A percentile compares a stretch with the other conserved stretches of the same genome.
Evolutionary conservation across 805 yeast species (phyloP).

Genomic region (Nakazawaea ernobii): DNA sequence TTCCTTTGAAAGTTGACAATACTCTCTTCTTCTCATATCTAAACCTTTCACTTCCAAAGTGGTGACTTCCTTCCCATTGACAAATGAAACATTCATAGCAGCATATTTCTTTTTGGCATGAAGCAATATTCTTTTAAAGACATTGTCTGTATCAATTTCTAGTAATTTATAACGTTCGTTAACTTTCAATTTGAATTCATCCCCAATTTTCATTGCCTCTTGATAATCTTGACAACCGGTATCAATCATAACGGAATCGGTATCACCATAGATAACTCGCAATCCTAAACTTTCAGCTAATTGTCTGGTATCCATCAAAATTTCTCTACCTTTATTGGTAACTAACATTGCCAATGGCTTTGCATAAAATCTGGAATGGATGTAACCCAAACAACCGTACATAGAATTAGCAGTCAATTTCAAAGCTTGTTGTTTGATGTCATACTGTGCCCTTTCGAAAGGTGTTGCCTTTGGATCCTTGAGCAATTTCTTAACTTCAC

Average conservation of each 20-base stretch:
- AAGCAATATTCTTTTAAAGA: slow-evolving; percentile 74
- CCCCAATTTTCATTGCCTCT: slow-evolving; percentile 81
- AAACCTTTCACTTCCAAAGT: slow-evolving; percentile 88
- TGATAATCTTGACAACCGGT: slow-evolving; percentile 64
- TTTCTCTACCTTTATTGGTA: slow-evolving; percentile 93
- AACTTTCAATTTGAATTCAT: slow-evolving; percentile 75
- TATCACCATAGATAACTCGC: slow-evolving; percentile 94
- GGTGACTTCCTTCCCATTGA: slow-evolving; percentile 49
- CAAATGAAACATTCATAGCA: slow-evolving; percentile 60
- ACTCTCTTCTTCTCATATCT: slow-evolving; percentile 96
- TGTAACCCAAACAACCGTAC: slow-evolving; percentile 97
- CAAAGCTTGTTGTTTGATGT: slow-evolving; percentile 92
- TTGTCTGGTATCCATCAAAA: slow-evolving; percentile 86
- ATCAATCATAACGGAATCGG: slow-evolving; percentile 98
- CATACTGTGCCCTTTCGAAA: slow-evolving; percentile 74
- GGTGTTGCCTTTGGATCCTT: slow-evolving; percentile 65
- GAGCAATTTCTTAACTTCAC: slow-evolving; percentile 83
- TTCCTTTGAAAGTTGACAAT: slow-evolving; percentile 87
- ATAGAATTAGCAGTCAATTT: slow-evolving; percentile 98
- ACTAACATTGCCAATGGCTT: slow-evolving; percentile 94
- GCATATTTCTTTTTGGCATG: slow-evolving; percentile 98
- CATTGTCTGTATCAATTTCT: slow-evolving; percentile 94
- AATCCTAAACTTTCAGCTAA: slow-evolving; percentile 81
- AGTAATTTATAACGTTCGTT: slow-evolving; percentile 82
- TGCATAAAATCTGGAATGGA: slow-evolving; percentile 89